Evolutionary conservation across 1,284 basidiomycete genomes (phyloP), one percentile per base, ranked within the genome.

Genomic region (Moesziomyces parantarcticus): DNA sequence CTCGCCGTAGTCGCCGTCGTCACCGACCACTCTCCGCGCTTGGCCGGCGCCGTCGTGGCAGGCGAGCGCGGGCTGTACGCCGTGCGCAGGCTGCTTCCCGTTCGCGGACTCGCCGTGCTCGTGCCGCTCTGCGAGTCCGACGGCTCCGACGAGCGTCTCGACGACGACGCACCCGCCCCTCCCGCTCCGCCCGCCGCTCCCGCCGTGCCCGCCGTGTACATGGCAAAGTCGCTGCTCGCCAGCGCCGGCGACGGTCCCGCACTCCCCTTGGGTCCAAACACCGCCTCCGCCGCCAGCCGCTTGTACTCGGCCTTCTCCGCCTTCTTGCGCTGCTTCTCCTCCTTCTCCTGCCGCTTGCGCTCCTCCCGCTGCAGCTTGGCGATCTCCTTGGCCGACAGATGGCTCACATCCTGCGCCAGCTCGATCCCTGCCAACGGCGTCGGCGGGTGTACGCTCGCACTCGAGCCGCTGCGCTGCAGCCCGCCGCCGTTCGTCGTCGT

Each of bases 251-350:
- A 43, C 6, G 64, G 70, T 0, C 60, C 70, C 14, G 57, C 47
- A 40, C 64, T 68, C 5, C 70, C 70, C 22, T 73, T 73, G 57
- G 65, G 58, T n/a, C 71, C 71, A 34, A 74, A 74, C 52, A 74
- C 71, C 13, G 71, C 71, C 21, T 69, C 65, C 1, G 71, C 71
- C 22, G 62, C 71, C 44, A 74, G 44, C 3, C 71, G 65, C 55
- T 69, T 69, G 56, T 69, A 69, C 36, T 65, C 71, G 55, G 66
- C 62, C 42, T 58, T 69, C 48, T 69, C 62, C 26, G 71, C 71
- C 61, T 74, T 74, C 47, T 69, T 61, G 22, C 61, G 58, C 49
- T 52, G 47, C 62, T 74, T 74, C 47, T 74, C 66, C 40, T 69
- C 66, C 56, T 66, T 69, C 47, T 69, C 58, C 18, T 49, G 26